These are phyloP conservation scores for Podila verticillata DNA, from an alignment of 192 early-diverging fungal species.

Conservation along the genomic window DNA sequence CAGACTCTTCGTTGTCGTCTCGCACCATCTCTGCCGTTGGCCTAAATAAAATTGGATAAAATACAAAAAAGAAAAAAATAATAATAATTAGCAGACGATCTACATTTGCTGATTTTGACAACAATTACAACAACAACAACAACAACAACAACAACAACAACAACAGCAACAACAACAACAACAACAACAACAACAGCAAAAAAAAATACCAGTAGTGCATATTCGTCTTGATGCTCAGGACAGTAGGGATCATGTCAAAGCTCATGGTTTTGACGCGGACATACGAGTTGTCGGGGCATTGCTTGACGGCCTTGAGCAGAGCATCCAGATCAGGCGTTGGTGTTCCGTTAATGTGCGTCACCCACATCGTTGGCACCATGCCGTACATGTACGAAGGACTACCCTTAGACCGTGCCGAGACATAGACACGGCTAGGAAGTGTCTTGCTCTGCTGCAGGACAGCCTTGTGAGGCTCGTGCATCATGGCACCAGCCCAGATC, in stretches of 20 bases:
- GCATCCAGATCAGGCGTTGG: slow-evolving; percentile 69
- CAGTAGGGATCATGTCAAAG: slow-evolving; percentile 80
- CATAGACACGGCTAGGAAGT: slow-evolving; percentile 74
- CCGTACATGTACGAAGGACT: slow-evolving; percentile 75
- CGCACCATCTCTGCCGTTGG: slow-evolving; percentile 50
- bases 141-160: not conserved
- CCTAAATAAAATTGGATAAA: slow-evolving; percentile 15
- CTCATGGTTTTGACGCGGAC: slow-evolving; percentile 78
- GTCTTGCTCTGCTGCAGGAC: slow-evolving; percentile 71
- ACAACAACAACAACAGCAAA: not conserved
- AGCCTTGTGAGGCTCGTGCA: slow-evolving; percentile 80
- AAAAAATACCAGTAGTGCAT: slow-evolving; percentile 69
- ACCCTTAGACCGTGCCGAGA: slow-evolving; percentile 60
- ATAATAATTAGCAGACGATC: not conserved
- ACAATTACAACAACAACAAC: not conserved
- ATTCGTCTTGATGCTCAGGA: slow-evolving; percentile 77
- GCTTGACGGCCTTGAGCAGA: slow-evolving; percentile 65
- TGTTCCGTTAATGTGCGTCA: slow-evolving; percentile 75
- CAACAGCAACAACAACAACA: too few relatives aligned
- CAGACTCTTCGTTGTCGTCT: slow-evolving; percentile 49
- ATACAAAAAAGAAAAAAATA: not conserved
- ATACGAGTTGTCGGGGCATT: slow-evolving; percentile 69
- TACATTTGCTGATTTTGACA: not conserved
- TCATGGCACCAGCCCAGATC: slow-evolving; percentile 85
- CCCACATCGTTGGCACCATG: slow-evolving; percentile 74